These are phyloP conservation scores for Mycena leptocephala DNA, from an alignment of 768 basidiomycete genomes.

Conservation along the genomic window DNA sequence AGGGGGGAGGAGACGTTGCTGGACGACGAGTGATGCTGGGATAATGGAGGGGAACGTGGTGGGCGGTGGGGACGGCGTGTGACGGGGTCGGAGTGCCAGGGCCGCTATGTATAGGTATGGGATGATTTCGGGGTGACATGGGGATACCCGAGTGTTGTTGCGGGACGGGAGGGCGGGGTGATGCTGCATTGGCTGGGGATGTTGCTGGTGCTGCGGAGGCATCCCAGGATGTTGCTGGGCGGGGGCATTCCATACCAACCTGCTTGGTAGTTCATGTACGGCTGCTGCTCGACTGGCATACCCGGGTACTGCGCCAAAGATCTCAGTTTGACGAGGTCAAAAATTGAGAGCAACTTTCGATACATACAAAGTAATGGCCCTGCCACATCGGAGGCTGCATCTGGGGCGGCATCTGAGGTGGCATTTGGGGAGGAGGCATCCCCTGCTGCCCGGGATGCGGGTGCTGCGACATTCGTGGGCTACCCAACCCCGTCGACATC, in stretches of 20 bases:
- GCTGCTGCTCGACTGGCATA: conserved; percentile 57
- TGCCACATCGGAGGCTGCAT: conserved; percentile 59
- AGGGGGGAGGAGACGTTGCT: conserved; percentile 75
- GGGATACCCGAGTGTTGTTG: conserved; percentile 66
- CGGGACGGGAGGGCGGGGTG: conserved; percentile 63
- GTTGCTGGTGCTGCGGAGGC: conserved; percentile 55
- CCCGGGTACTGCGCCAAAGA: conserved; percentile 56
- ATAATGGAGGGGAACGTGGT: conserved; percentile 60
- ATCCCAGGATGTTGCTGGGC: conserved; percentile 47
- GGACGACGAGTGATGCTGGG: conserved; percentile 62
- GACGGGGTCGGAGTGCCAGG: conserved; percentile 81
- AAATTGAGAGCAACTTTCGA: neutral
- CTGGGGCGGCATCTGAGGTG: conserved; percentile 47
- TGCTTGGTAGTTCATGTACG: conserved; percentile 60
- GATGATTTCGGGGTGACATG: conserved; percentile 79
- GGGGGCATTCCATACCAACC: conserved; percentile 58
- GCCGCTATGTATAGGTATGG: conserved; percentile 57
- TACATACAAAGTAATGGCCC: conserved; percentile 72
- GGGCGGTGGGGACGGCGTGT: conserved; percentile 67
- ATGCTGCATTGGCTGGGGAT: conserved; percentile 65
- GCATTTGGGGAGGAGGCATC: conserved; percentile 64
- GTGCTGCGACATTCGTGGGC: conserved; percentile 76
- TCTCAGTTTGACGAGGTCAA: conserved; percentile 11
- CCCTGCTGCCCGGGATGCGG: conserved; percentile 70
- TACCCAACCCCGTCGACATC: conserved; percentile 70